Evolutionary conservation across 805 yeast genomes (phyloP).

Genomic region (Grigorovia humatica): DNA sequence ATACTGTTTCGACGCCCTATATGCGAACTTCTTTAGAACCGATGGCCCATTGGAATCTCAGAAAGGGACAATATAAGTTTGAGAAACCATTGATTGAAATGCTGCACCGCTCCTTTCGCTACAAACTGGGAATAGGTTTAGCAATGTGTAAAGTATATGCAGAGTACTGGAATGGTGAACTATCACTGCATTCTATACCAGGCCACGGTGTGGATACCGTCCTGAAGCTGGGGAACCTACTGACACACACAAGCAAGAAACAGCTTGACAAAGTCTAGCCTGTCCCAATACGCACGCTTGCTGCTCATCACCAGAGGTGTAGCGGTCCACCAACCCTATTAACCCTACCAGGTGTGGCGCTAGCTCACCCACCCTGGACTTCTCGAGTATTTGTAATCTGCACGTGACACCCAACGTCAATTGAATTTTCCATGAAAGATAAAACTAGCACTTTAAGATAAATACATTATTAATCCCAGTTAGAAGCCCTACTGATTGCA

Average conservation of each 20-base stretch:
- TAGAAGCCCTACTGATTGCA: not conserved
- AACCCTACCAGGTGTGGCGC: no score
- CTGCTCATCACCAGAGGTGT: no score
- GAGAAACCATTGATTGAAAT: slow-evolving; percentile 48
- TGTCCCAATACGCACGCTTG: no score
- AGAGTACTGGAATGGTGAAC: slow-evolving; percentile 92
- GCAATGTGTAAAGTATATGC: slow-evolving; percentile 91
- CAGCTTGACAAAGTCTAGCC: slow-evolving; percentile 58
- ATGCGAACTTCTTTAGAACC: slow-evolving; percentile 32
- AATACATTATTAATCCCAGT: not conserved
- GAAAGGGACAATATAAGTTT: slow-evolving; percentile 17
- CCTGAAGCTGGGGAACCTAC: slow-evolving; percentile 67
- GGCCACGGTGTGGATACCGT: slow-evolving; percentile 91
- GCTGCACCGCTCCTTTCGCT: slow-evolving; percentile 61
- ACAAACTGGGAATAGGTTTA: slow-evolving; percentile 75
- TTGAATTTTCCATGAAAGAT: not conserved
- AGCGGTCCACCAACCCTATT: no score
- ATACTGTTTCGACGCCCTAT: slow-evolving; percentile 13
- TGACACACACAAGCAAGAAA: slow-evolving; percentile 49
- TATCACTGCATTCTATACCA: slow-evolving; percentile 71
- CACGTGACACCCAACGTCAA: not conserved
- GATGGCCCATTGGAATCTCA: slow-evolving; percentile 23
- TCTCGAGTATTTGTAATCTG: not conserved
- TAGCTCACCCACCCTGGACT: no score
- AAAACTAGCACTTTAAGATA: not conserved